Evolutionary conservation across 306 rosid species (phyloP).

Genomic region (Cicer bijugum): DNA sequence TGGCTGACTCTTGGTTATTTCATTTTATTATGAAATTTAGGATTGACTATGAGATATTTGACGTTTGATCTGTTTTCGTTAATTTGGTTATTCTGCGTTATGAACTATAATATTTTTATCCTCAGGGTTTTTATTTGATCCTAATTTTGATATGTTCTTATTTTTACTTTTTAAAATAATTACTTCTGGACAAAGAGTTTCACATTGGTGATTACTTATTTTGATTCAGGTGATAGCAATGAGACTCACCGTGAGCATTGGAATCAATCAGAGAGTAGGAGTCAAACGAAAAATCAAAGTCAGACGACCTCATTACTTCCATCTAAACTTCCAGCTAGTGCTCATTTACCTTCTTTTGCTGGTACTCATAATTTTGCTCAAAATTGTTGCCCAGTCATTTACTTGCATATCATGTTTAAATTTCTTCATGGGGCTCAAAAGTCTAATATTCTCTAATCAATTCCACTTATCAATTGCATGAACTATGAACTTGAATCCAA

Average conservation of each 20-base stretch:
- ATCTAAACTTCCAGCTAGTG: conserved; percentile 80
- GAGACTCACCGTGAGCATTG: conserved; percentile 56
- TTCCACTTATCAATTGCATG: conserved; percentile 3
- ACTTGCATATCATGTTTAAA: conserved; percentile 24
- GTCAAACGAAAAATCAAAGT: conserved; percentile 50
- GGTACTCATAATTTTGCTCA: conserved; percentile 54
- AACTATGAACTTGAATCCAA: background rate
- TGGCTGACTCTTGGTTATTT: too few relatives aligned
- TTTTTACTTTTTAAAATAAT: too few relatives aligned
- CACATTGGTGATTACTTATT: conserved; percentile 25
- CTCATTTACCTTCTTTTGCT: conserved; percentile 80
- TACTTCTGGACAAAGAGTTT: too few relatives aligned
- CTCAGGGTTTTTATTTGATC: too few relatives aligned
- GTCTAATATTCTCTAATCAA: conserved; percentile 9
- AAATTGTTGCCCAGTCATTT: conserved; percentile 19
- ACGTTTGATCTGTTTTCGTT: too few relatives aligned
- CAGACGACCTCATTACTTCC: conserved; percentile 65
- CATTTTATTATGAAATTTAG: too few relatives aligned
- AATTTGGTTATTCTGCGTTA: too few relatives aligned
- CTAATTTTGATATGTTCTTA: too few relatives aligned
- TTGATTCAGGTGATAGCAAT: conserved; percentile 52
- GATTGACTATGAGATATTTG: too few relatives aligned
- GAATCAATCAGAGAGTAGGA: conserved; percentile 58
- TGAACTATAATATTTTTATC: too few relatives aligned
- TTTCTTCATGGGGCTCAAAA: background rate